phyloP scores from a whole-genome alignment of 352 stramenopile genomes.

The Pythium vanterpoolii region DNA sequence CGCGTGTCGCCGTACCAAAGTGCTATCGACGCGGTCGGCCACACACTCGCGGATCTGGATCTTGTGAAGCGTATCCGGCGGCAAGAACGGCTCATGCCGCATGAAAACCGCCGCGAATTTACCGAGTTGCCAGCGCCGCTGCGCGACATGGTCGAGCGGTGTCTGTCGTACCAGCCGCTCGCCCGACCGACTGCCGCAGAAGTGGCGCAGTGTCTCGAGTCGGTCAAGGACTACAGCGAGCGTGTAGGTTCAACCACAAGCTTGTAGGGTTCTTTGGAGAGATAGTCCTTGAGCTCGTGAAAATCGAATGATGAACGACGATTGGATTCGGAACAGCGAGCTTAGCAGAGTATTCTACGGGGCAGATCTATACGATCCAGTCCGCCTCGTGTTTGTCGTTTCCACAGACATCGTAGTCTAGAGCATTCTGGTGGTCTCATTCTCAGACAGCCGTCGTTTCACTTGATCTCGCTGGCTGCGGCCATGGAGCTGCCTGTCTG shows the following conservation, averaged over 20 bases:
- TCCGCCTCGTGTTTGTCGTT: not conserved
- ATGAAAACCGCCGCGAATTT: conserved; percentile 26
- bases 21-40: conserved; percentile 18
- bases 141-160: conserved; percentile 22
- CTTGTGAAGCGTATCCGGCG: conserved; percentile 18
- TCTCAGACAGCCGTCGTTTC: not conserved
- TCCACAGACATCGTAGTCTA: not conserved
- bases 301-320: no score
- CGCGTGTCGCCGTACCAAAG: conserved; percentile 24
- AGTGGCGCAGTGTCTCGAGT: conserved; percentile 19
- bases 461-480: not conserved
- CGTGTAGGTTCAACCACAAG: conserved; percentile 17
- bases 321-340: no score
- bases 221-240: conserved; percentile 22
- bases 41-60: conserved; percentile 21
- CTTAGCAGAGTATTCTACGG: no score
- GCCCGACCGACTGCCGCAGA: conserved; percentile 19
- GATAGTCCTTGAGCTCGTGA: not conserved
- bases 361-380: not conserved
- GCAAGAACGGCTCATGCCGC: conserved; percentile 18
- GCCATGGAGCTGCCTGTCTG: no score
- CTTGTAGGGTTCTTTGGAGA: conserved; percentile 7
- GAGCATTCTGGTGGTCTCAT: not conserved
- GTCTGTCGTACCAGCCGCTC: conserved; percentile 21
- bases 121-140: conserved; percentile 15